These are phyloP conservation scores for Lachancea fermentati DNA, from an alignment of 805 yeast genomes.

Conservation along the genomic window DNA sequence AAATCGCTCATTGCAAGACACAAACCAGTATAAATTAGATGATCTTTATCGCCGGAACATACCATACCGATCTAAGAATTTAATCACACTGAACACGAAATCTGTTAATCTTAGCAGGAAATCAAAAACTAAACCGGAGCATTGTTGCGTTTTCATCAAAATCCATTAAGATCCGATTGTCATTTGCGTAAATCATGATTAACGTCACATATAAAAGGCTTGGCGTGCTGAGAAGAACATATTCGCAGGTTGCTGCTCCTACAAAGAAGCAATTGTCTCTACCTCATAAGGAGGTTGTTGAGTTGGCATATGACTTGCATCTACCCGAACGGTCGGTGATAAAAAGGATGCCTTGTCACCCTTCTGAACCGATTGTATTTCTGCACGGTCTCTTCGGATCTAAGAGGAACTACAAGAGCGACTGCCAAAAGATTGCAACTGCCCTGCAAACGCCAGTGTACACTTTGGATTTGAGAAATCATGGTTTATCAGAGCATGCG, in stretches of 20 bases:
- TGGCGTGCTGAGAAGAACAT: not conserved
- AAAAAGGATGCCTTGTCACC: slow-evolving; percentile 19
- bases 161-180: not conserved
- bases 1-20: not conserved
- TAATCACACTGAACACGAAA: too few species aligned
- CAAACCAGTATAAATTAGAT: too few species aligned
- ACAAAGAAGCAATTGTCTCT: slow-evolving; percentile 6
- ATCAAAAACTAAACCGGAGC: too few species aligned
- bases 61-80: too few species aligned
- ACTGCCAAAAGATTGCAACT: slow-evolving; percentile 34
- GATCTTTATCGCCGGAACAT: too few species aligned
- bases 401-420: slow-evolving; percentile 36
- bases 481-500: slow-evolving; percentile 40
- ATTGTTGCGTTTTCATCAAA: too few species aligned
- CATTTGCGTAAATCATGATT: not conserved
- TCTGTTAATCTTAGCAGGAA: too few species aligned
- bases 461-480: slow-evolving; percentile 45
- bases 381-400: slow-evolving; percentile 48
- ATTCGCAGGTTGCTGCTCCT: slow-evolving; percentile 1
- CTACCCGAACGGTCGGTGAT: slow-evolving; percentile 21
- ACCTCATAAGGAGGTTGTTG: slow-evolving; percentile 19
- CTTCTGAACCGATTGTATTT: slow-evolving; percentile 35
- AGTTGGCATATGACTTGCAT: slow-evolving; percentile 29
- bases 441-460: slow-evolving; percentile 31
- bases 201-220: not conserved